Evolutionary conservation across 2,329 filamentous ascomycete genomes (phyloP).

Genomic region (Myriosclerotinia curreyana): DNA sequence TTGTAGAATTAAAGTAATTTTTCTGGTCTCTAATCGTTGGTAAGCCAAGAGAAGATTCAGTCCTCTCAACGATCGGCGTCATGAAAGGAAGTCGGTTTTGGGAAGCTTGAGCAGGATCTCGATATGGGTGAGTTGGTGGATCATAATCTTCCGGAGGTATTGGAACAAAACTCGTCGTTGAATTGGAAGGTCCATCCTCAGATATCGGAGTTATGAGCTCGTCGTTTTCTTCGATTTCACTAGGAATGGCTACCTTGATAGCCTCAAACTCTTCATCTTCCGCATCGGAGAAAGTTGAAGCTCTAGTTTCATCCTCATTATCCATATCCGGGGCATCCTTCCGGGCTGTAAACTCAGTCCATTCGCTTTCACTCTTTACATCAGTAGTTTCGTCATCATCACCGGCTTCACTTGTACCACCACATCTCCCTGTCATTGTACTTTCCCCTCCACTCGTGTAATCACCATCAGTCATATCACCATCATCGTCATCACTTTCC

Average conservation of each 20-base stretch:
- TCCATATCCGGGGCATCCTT: constrained; percentile 61
- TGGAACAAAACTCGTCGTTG: constrained; percentile 68
- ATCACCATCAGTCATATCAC: constrained; percentile 61
- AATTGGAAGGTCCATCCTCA: constrained; percentile 39
- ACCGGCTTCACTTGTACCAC: constrained; percentile 62
- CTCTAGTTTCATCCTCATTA: constrained; percentile 42
- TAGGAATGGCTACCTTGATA: constrained; percentile 38
- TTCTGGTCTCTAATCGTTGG: constrained; percentile 56
- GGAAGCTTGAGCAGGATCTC: constrained; percentile 73
- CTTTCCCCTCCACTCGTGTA: constrained; percentile 87
- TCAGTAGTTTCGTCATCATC: constrained; percentile 54
- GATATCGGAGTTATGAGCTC: constrained; percentile 48
- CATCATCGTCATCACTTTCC: constrained; percentile 61
- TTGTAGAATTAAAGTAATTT: constrained; percentile 66
- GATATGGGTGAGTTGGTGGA: constrained; percentile 73
- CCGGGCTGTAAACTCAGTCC: constrained; percentile 80
- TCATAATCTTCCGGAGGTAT: constrained; percentile 84
- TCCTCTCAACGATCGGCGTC: constrained; percentile 96
- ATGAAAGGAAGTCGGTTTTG: constrained; percentile 96
- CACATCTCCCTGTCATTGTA: constrained; percentile 71
- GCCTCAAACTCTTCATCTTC: constrained; percentile 40
- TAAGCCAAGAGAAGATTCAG: constrained; percentile 78
- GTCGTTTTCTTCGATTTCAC: constrained; percentile 38
- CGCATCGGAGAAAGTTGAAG: constrained; percentile 42
- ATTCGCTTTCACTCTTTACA: constrained; percentile 69